These are phyloP conservation scores for Cryphonectria japonica DNA, from an alignment of 2,329 filamentous ascomycete genomes.

Conservation along the genomic window DNA sequence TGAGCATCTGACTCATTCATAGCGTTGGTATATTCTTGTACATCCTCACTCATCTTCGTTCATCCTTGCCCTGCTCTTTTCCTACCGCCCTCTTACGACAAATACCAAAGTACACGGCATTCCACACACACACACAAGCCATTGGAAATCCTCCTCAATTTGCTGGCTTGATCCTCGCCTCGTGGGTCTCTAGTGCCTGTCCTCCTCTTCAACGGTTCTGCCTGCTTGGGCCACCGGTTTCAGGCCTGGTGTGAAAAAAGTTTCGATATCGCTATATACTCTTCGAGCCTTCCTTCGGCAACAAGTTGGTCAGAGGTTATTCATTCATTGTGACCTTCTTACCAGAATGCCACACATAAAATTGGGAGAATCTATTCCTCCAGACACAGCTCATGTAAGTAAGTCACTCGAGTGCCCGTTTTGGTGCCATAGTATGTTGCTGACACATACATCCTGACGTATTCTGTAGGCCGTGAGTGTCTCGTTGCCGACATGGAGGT, in stretches of 20 bases:
- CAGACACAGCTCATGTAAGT: conserved; percentile 78
- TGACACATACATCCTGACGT: conserved; percentile 8
- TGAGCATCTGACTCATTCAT: background rate
- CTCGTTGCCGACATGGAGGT: conserved; percentile 88
- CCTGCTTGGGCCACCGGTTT: background rate
- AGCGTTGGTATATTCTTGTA: background rate
- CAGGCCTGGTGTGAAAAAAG: background rate
- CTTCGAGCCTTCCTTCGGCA: background rate
- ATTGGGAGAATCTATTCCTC: conserved; percentile 74
- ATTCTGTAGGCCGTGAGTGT: conserved; percentile 82
- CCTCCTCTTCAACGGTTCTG: background rate
- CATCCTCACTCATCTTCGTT: background rate
- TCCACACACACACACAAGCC: background rate
- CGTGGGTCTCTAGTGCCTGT: background rate
- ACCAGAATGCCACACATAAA: conserved; percentile 51
- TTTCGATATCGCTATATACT: background rate
- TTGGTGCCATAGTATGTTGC: background rate
- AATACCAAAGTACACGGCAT: background rate
- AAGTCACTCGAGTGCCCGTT: conserved; percentile 11
- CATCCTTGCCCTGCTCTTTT: background rate
- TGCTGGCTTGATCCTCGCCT: background rate
- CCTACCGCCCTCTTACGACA: background rate
- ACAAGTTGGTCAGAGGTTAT: background rate
- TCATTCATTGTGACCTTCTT: background rate
- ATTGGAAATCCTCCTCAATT: background rate